phyloP scores from a whole-genome alignment of 2,329 filamentous ascomycete species.

The Akanthomyces dipterigenus region DNA sequence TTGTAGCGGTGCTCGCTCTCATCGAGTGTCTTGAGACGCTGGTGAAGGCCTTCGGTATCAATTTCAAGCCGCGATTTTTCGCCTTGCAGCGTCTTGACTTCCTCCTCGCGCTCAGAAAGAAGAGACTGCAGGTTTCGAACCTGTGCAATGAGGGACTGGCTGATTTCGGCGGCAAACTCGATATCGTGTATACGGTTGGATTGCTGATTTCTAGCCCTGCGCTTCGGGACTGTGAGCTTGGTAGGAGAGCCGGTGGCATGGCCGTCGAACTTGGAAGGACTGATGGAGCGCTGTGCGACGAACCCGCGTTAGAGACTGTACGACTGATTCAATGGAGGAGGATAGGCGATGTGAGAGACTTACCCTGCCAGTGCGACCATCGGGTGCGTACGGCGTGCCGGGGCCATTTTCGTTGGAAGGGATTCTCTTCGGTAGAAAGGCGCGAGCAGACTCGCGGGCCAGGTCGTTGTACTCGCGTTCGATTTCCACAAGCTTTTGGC shows the following conservation, averaged over 20 bases:
- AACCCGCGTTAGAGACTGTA: slow-evolving; percentile 12
- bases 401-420: slow-evolving; percentile 58
- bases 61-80: slow-evolving; percentile 77
- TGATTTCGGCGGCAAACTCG: slow-evolving; percentile 97
- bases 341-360: slow-evolving; percentile 21
- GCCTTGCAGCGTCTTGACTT: slow-evolving; percentile 65
- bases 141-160: slow-evolving; percentile 87
- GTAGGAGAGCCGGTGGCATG: slow-evolving; percentile 81
- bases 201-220: slow-evolving; percentile 85
- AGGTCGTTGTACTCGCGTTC: slow-evolving; percentile 96
- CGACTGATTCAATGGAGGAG: background rate
- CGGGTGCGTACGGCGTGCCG: slow-evolving; percentile 47
- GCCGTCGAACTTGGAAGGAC: slow-evolving; percentile 73
- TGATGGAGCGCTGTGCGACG: slow-evolving; percentile 55
- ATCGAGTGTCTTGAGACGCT: slow-evolving; percentile 74
- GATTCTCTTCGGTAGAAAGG: slow-evolving; percentile 76
- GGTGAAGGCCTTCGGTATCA: slow-evolving; percentile 71
- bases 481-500: slow-evolving; percentile 74
- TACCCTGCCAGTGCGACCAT: slow-evolving; percentile 47
- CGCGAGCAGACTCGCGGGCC: slow-evolving; percentile 79
- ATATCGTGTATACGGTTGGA: slow-evolving; percentile 88
- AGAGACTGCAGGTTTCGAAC: slow-evolving; percentile 83
- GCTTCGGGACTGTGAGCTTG: slow-evolving; percentile 79
- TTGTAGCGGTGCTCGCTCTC: slow-evolving; percentile 96
- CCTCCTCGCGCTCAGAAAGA: slow-evolving; percentile 80